Evolutionary conservation across 441 rosid species (phyloP).

Genomic region (Capsella rubella): DNA sequence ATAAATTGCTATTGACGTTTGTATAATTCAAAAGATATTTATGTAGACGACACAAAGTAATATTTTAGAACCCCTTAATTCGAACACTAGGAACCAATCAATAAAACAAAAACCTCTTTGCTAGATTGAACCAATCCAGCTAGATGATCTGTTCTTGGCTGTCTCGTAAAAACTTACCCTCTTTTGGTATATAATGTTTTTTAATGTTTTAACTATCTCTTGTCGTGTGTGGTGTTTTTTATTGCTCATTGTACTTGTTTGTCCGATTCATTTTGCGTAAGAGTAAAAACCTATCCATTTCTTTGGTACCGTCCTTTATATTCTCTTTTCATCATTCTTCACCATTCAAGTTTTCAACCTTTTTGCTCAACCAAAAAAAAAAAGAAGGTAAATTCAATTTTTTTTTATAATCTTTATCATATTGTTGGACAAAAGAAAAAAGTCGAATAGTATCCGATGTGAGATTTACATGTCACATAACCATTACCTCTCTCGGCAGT

Average conservation of each 20-base stretch:
- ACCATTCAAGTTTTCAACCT: conserved; percentile 27
- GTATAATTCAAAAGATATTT: background rate
- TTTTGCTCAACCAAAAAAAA: background rate
- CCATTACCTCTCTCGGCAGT: conserved; percentile 36
- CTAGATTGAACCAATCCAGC: conserved; percentile 35
- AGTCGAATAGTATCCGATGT: conserved; percentile 42
- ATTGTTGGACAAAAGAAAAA: conserved; percentile 32
- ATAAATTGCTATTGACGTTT: background rate
- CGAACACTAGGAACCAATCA: conserved; percentile 7
- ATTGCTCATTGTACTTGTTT: conserved; percentile 40
- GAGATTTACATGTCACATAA: conserved; percentile 45
- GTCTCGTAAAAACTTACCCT: conserved; percentile 37
- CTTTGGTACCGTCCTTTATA: conserved; percentile 39
- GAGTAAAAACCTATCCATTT: conserved; percentile 40
- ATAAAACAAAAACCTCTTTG: conserved; percentile 10
- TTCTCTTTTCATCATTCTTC: conserved; percentile 31
- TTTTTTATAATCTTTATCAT: conserved; percentile 2
- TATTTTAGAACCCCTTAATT: background rate
- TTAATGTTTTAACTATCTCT: background rate
- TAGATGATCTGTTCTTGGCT: conserved; percentile 27
- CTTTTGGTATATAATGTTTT: conserved; percentile 12
- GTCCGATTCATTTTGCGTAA: conserved; percentile 40
- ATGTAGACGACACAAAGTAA: conserved; percentile 1
- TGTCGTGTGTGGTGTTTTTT: conserved; percentile 39
- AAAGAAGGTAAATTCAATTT: background rate